Conservation (phyloP, 768 basidiomycete species). For the Lepiota venenata region DNA sequence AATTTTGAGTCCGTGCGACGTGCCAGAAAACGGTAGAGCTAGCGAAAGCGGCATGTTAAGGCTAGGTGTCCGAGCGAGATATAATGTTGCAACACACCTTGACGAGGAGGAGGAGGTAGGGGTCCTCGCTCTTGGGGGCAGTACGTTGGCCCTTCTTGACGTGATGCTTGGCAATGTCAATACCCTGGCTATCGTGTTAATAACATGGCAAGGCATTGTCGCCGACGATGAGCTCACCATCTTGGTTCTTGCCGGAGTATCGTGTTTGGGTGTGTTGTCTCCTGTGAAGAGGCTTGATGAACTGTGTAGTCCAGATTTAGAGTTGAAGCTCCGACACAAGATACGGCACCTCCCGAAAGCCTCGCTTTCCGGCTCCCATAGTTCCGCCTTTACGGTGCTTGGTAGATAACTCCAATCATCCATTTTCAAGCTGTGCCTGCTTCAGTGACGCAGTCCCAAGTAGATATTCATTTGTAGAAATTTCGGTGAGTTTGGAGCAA, state of each 20-base stretch:
- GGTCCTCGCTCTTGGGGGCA: constrained; percentile 98
- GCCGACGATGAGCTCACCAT: constrained; percentile 70
- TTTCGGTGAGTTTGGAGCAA: not conserved
- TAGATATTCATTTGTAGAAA: too few relatives aligned
- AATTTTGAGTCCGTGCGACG: constrained; percentile 93
- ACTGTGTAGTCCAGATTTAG: constrained; percentile 56
- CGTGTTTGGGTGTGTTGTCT: constrained; percentile 47
- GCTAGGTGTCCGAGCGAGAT: not conserved
- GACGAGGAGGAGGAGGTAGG: constrained; percentile 96
- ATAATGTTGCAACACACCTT: constrained; percentile 56
- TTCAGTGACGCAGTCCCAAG: too few relatives aligned
- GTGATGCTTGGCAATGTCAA: constrained; percentile 95
- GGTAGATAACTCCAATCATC: not conserved
- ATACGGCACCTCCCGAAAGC: constrained; percentile 2
- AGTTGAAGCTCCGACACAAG: constrained; percentile 38
- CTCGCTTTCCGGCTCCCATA: not conserved
- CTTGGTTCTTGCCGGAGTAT: constrained; percentile 60
- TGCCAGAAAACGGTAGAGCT: constrained; percentile 99
- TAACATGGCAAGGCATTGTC: constrained; percentile 20
- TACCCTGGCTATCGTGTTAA: constrained; percentile 64
- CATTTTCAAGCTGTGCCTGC: too few relatives aligned
- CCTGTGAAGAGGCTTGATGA: constrained; percentile 51
- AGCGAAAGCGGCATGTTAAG: constrained; percentile 13
- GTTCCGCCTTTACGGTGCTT: not conserved
- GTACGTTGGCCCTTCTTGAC: constrained; percentile 96